A percentile compares a stretch with the other conserved stretches of the same genome.
phyloP scores from a whole-genome alignment of 2,329 filamentous ascomycete genomes.

The Xylaria sp. region DNA sequence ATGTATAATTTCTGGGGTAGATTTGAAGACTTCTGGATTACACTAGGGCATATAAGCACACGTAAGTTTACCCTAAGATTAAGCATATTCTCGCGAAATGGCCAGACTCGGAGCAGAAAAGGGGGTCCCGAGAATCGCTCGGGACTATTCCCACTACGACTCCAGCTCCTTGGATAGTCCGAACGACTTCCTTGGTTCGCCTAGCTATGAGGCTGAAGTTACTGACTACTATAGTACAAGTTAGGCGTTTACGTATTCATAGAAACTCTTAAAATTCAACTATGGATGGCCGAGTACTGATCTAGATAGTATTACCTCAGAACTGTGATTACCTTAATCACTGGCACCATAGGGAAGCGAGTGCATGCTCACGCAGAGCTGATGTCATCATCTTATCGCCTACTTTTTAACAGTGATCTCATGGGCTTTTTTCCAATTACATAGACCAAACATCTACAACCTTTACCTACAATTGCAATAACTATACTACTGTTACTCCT shows the following conservation, averaged over 20 bases:
- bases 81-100: not conserved
- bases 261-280: not conserved
- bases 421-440: not conserved
- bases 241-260: not conserved
- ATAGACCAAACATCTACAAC: not conserved
- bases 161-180: not conserved
- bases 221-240: no score
- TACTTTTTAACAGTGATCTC: not conserved
- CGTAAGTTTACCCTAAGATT: no score
- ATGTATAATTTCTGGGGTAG: no score
- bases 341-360: not conserved
- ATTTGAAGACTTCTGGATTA: no score
- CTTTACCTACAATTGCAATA: no score
- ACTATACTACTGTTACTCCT: not conserved
- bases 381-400: not conserved
- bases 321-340: not conserved
- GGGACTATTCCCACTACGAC: not conserved
- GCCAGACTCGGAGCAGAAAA: not conserved
- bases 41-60: no score
- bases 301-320: not conserved
- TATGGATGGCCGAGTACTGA: not conserved
- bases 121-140: not conserved
- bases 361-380: no score
- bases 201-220: no score
- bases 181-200: no score